phyloP scores from a whole-genome alignment of 2,329 filamentous ascomycete genomes.

The Fusarium equiseti region DNA sequence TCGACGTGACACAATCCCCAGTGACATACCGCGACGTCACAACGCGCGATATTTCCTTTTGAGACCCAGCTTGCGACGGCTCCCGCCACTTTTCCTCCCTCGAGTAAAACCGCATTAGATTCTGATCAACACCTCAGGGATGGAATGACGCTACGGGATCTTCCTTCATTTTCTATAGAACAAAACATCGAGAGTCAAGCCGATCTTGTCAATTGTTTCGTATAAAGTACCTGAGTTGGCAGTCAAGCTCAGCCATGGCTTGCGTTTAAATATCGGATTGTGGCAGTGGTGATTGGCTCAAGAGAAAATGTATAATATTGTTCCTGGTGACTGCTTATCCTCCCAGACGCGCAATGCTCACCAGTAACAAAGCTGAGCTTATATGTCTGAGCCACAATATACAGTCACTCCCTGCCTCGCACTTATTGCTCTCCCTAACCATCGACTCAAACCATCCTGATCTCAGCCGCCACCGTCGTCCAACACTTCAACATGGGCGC shows the following conservation, averaged over 20 bases:
- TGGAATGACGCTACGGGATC: background rate
- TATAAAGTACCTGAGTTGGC: background rate
- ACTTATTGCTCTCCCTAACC: background rate
- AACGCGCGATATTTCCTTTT: background rate
- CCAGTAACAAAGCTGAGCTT: background rate
- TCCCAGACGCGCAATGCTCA: background rate
- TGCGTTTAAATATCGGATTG: background rate
- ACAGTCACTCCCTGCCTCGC: background rate
- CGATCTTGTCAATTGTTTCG: background rate
- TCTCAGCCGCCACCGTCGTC: background rate
- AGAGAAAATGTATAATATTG: background rate
- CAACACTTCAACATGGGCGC: background rate
- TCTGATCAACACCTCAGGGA: background rate
- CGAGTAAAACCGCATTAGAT: background rate
- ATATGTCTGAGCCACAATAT: background rate
- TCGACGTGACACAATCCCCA: background rate
- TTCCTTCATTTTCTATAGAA: background rate
- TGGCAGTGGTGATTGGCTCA: background rate
- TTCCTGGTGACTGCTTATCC: background rate
- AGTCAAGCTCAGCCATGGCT: background rate
- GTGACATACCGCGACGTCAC: conserved; percentile 2
- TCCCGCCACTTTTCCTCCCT: background rate
- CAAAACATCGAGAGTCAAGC: background rate
- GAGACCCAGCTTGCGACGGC: background rate
- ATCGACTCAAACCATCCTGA: background rate